phyloP scores from a whole-genome alignment of 768 basidiomycete species.

The Tubosaeta brunneosetosa region DNA sequence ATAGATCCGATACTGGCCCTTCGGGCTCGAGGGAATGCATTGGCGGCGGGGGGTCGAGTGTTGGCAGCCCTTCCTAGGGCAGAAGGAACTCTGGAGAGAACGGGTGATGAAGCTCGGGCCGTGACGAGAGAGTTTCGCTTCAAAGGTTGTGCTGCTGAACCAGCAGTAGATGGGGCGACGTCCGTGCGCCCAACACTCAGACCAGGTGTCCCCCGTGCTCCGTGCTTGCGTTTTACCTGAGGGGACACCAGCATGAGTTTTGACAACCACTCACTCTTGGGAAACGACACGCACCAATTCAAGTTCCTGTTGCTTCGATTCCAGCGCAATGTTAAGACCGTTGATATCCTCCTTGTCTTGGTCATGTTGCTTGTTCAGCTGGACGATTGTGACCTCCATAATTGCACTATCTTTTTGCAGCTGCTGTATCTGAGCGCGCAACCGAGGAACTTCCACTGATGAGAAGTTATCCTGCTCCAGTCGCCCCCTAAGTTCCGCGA shows the following conservation, averaged over 20 bases:
- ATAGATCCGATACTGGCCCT: constrained; percentile 33
- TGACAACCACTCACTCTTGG: too few relatives aligned
- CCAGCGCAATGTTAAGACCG: constrained; percentile 87
- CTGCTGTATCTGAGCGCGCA: constrained; percentile 60
- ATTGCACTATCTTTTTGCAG: constrained; percentile 80
- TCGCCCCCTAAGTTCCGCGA: constrained; percentile 47
- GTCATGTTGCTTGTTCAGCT: constrained; percentile 60
- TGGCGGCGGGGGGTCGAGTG: constrained; percentile 10
- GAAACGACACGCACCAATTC: constrained; percentile 60
- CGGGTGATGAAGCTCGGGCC: constrained; percentile 36
- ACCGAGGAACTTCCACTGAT: constrained; percentile 59
- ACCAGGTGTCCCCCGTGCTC: constrained; percentile 52
- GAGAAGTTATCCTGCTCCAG: constrained; percentile 17
- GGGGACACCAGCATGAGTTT: constrained; percentile 4
- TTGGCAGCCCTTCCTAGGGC: constrained; percentile 22
- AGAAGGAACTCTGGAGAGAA: constrained; percentile 29
- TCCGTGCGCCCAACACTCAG: constrained; percentile 55
- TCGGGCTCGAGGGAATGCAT: constrained; percentile 26
- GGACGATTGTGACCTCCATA: constrained; percentile 75
- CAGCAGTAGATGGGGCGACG: constrained; percentile 18
- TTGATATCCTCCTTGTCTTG: constrained; percentile 73
- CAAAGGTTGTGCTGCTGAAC: constrained; percentile 46
- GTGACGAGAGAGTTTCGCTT: constrained; percentile 31
- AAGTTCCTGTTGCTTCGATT: constrained; percentile 92
- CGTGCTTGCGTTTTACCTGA: constrained; percentile 62